Evolutionary conservation across 768 basidiomycete species (phyloP).

Genomic region (Mycena galericulata): DNA sequence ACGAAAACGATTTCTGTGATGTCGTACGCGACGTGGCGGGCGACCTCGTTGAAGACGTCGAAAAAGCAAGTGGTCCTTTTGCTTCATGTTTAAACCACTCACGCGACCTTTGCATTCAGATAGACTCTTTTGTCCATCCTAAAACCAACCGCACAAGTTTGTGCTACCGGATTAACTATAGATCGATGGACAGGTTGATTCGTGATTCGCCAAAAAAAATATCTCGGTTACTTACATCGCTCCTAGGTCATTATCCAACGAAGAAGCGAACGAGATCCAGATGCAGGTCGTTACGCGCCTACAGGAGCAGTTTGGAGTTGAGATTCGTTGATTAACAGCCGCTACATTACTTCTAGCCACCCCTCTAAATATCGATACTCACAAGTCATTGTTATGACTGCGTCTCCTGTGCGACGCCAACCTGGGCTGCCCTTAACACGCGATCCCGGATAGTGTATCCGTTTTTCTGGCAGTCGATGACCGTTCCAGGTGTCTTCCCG

Average conservation of each 20-base stretch:
- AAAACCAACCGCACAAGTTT: conserved; percentile 84
- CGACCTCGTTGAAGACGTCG: conserved; percentile 92
- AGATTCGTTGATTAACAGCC: conserved; percentile 80
- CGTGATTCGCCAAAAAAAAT: not conserved
- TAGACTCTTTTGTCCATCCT: conserved; percentile 92
- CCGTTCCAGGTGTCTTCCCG: conserved; percentile 89
- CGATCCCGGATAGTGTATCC: conserved; percentile 97
- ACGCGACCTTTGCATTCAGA: conserved; percentile 60
- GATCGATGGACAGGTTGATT: conserved; percentile 93
- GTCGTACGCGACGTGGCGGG: conserved; percentile 93
- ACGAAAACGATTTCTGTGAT: conserved; percentile 98
- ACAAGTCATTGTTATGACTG: conserved; percentile 44
- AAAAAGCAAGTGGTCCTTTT: conserved; percentile 65
- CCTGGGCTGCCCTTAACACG: conserved; percentile 93
- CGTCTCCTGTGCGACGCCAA: conserved; percentile 89
- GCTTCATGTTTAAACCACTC: conserved; percentile 1
- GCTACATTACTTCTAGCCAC: conserved; percentile 47
- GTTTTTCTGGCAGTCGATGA: conserved; percentile 90
- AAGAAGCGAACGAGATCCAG: conserved; percentile 90
- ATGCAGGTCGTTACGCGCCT: conserved; percentile 66
- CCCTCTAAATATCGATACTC: conserved; percentile 46
- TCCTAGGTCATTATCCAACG: conserved; percentile 86
- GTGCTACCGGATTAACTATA: conserved; percentile 93
- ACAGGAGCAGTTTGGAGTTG: conserved; percentile 77
- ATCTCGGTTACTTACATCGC: conserved; percentile 13